Percentiles rank a stretch among this genome's conserved stretches.
These are phyloP conservation scores for Ustilago crameri DNA, from an alignment of 1,284 basidiomycete species.

Conservation along the genomic window DNA sequence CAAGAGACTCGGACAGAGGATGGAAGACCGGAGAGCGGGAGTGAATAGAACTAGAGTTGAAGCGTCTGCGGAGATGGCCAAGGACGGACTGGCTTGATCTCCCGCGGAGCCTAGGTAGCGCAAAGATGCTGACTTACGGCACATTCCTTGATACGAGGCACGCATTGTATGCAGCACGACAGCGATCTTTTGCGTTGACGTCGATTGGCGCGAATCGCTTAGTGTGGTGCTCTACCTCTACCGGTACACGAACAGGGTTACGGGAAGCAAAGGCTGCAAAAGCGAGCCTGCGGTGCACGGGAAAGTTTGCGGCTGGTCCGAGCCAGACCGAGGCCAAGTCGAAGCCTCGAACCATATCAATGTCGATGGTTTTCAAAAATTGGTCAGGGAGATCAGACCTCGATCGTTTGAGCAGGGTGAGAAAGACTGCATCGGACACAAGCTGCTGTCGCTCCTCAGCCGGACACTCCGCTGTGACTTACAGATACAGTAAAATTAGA, in stretches of 20 bases:
- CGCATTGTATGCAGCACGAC: constrained; percentile 1
- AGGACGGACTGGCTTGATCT: no score
- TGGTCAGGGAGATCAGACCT: neutral
- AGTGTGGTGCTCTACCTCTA: no score
- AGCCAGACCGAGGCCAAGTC: constrained; percentile 1
- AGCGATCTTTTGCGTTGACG: neutral
- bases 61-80: no score
- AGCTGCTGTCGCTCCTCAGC: no score
- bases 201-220: neutral
- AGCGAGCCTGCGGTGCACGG: neutral
- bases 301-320: neutral
- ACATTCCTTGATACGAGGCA: constrained; percentile 14
- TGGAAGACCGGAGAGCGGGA: no score
- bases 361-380: neutral
- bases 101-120: no score
- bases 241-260: no score
- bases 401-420: neutral
- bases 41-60: no score
- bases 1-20: no score
- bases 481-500: no score
- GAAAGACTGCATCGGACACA: constrained; percentile 8
- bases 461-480: no score
- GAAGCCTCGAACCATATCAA: neutral
- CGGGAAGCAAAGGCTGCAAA: neutral
- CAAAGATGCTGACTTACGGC: no score